A percentile compares a stretch with the other conserved stretches of the same genome.
phyloP scores from a whole-genome alignment of 768 basidiomycete species.

The Epithele typhae region DNA sequence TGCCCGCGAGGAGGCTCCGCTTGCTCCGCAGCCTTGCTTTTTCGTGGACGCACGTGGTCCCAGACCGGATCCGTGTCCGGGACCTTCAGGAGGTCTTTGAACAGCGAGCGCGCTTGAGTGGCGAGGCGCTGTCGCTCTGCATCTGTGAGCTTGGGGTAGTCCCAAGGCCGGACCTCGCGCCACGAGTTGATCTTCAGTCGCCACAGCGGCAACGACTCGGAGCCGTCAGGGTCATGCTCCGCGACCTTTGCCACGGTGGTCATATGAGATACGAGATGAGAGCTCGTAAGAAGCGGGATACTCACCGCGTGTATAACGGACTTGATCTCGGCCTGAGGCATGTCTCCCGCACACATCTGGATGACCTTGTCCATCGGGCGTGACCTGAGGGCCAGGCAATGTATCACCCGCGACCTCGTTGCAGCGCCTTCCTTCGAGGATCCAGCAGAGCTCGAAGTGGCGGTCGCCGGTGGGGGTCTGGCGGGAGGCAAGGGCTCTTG shows the following conservation, averaged over 20 bases:
- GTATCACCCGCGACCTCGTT: constrained; percentile 45
- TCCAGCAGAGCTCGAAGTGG: constrained; percentile 2
- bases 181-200: constrained; percentile 53
- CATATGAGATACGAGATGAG: not conserved
- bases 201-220: constrained; percentile 41
- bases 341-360: constrained; percentile 42
- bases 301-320: constrained; percentile 2
- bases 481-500: not conserved
- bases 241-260: constrained; percentile 45
- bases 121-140: constrained; percentile 46
- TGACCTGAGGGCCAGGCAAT: constrained; percentile 48
- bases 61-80: constrained; percentile 61
- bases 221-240: constrained; percentile 32
- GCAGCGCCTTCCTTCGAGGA: no score
- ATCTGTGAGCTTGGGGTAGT: constrained; percentile 49
- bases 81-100: constrained; percentile 48
- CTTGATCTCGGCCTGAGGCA: constrained; percentile 28
- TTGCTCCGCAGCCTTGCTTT: not conserved
- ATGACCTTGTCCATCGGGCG: constrained; percentile 36
- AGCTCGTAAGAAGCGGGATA: not conserved
- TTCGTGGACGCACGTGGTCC: constrained; percentile 38
- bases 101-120: constrained; percentile 44
- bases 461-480: not conserved
- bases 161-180: constrained; percentile 68
- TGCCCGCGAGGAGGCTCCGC: no score